phyloP scores from a whole-genome alignment of 2,329 filamentous ascomycete species.

The Sarocladiaceae sp. region DNA sequence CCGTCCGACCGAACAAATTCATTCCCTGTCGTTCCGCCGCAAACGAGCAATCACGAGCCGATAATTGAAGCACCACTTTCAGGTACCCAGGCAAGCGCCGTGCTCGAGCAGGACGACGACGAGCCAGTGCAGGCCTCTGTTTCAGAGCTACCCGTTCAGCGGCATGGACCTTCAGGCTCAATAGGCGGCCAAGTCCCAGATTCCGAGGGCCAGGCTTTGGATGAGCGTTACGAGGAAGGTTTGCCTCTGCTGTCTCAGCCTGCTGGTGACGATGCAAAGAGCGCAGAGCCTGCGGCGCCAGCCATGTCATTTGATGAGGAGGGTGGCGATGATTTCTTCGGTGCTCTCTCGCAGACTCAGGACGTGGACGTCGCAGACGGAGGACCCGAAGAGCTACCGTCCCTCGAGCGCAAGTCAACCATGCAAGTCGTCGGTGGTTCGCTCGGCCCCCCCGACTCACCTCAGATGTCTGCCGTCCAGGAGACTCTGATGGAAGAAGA shows the following conservation, averaged over 20 bases:
- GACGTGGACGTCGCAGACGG: slow-evolving; percentile 17
- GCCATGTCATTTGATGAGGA: slow-evolving; percentile 34
- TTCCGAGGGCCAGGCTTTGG: slow-evolving; percentile 37
- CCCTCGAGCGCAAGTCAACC: slow-evolving; percentile 66
- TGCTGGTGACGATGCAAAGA: background rate
- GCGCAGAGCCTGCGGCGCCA: background rate
- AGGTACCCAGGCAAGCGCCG: slow-evolving; percentile 47
- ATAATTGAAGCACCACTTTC: slow-evolving; percentile 35
- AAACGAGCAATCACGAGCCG: slow-evolving; percentile 21
- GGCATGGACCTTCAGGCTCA: slow-evolving; percentile 27
- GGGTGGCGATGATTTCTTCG: slow-evolving; percentile 61
- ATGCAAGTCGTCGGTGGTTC: slow-evolving; percentile 54
- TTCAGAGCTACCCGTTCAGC: slow-evolving; percentile 12
- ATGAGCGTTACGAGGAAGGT: slow-evolving; percentile 66
- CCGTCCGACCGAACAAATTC: slow-evolving; percentile 57
- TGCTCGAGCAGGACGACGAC: slow-evolving; percentile 49
- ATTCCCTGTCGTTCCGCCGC: slow-evolving; percentile 53
- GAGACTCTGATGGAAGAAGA: slow-evolving; percentile 25
- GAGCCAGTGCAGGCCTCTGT: slow-evolving; percentile 20
- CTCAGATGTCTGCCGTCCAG: slow-evolving; percentile 24
- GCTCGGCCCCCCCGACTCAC: slow-evolving; percentile 19
- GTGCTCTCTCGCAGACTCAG: slow-evolving; percentile 39
- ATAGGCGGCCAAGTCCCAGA: slow-evolving; percentile 40
- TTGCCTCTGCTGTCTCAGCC: slow-evolving; percentile 54
- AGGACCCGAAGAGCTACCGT: slow-evolving; percentile 18